Evolutionary conservation across 148 eudicot genomes (phyloP), one percentile per base, ranked within the genome.

Genomic region (Fagopyrum tataricum): DNA sequence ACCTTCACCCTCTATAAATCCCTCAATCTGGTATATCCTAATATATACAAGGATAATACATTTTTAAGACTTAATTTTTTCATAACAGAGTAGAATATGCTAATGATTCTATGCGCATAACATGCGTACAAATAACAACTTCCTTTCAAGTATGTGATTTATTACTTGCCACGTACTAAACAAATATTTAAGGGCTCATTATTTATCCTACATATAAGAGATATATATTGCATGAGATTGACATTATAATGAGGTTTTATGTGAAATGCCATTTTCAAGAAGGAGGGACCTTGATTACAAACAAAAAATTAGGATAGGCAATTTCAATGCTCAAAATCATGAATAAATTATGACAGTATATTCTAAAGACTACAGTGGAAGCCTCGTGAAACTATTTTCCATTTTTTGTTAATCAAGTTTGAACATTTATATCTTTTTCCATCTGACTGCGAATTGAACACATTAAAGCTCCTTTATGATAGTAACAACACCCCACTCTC

Each of bases 401-500:
- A 7, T 0, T 14, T 51, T 51, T 52, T n/a, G 21, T 17, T 2
- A 15, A 5, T 52, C 20, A n/a, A 52, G 21, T 52, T 52, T 21
- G 21, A n/a, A 17, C 1, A 6, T 8, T 8, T 46, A 8, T 46
- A 17, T n/a, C 1, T 17, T 52, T 17, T 52, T n/a, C 58, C 58
- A 17, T 52, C 58, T 52, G 21, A 52, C 18, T 52, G 58, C 58
- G 6, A 7, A 17, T 5, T n/a, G 7, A 47, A 8, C 51, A 11
- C 51, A 47, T 9, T 47, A 47, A 5, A 52, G 23, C 4, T 52
- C 58, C 14, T 4, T 52, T 52, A 6, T 52, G 76, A 94, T 94
- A 67, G 98, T 91, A 41, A 94, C 88, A 71, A 91, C 98, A 56
- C 98, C 87, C 42, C 98, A 96, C 41, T 91, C 77, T 76, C 97